Base-by-base conservation (phyloP, 1,139 yeast genomes). In the Suhomyces bribrorum region DNA sequence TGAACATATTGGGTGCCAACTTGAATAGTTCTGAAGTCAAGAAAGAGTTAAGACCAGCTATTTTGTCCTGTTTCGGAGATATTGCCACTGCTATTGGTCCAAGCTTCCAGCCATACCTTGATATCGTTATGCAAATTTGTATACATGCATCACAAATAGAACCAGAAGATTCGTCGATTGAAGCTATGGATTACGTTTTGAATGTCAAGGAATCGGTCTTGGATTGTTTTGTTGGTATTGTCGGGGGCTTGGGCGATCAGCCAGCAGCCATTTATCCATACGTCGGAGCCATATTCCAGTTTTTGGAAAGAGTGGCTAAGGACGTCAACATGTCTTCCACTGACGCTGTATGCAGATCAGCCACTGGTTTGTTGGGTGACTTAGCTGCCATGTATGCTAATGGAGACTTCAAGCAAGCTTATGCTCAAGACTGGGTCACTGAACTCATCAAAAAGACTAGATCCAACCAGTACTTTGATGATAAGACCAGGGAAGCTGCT, bases 61-160 rank as follows among this genome's bases (percentile, higher is more conserved):
- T 90, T 24, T 70, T 94, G 50, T 87, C 97, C n/a, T 89, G 96
- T 55, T 87, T 92, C 61, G 98, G 98, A 47, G 98, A 92, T 62
- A 77, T 94, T 56, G 97, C 98, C 2, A 78, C 96, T 2, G 81
- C 94, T 8, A 81, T 90, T 48, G 97, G 96, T 5, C 57, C 73
- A 4, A 77, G 75, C 40, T 92, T 90, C 63, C 75, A 75, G 48
- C 87, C 83, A 41, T 92, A 87, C 62, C 68, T 89, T 49, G 79
- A 75, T 33, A 86, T 81, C 48, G 96, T 89, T 20, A 84, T 90
- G 84, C 77, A 75, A 32, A 75, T 84, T 32, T 78, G 88, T 54
- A 61, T 66, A 26, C 75, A 75, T 47, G 89, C 87, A 33, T 70
- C 69, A 34, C 69, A 53, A 49, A 65, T 59, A 59, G 81, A 59